Base-by-base conservation (phyloP, 768 basidiomycete species). In the Tulasnella sp. region DNA sequence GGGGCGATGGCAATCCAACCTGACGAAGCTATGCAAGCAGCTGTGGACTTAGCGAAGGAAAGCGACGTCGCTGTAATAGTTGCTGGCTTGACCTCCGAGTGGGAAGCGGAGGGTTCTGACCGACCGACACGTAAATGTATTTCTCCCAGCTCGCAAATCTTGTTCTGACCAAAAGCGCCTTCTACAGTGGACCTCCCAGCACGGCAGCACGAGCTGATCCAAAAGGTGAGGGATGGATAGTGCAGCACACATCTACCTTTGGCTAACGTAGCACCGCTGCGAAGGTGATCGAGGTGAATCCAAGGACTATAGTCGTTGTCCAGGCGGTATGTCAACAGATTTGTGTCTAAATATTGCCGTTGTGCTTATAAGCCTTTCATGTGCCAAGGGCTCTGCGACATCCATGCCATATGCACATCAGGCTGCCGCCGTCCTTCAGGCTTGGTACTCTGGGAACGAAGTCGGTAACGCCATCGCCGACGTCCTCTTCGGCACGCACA, bases 61-160 rank as follows among this genome's bases (percentile, higher is more conserved):
- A 75, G 73, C n/a, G 83, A 85, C 67, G 76, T 75, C 43, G 84
- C 81, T 50, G 70, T 83, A 64, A 73, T 80, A 64, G 73, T 84
- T 61, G 79, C 71, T 10, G 85, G 85, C 3, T 73, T 85, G 19
- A 80, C 80, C 30, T 79, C 80, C 0, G 83, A 88, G 69, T 86
- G 83, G 82, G 85, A 88, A 70, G 80, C 80, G 61, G 85, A 88
- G 70, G 84, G 84, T 5, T 84, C 83, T 65, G 85, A 86, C 64
- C 73, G 86, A 41, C 81, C 80, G 15, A 76, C 79, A 1, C 72
- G 86, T n/a, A n/a, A 72, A 86, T 38, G 34, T 15, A 15, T 38
- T 38, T 38, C 7, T 38, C 5, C 15, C 7, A 38, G 34, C 34
- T 15, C 34, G 5, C 34, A 15, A 15, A 15, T 38, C 15, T 38